Base-by-base conservation (phyloP, 257 asterid species). In the Ilex asprella region DNA sequence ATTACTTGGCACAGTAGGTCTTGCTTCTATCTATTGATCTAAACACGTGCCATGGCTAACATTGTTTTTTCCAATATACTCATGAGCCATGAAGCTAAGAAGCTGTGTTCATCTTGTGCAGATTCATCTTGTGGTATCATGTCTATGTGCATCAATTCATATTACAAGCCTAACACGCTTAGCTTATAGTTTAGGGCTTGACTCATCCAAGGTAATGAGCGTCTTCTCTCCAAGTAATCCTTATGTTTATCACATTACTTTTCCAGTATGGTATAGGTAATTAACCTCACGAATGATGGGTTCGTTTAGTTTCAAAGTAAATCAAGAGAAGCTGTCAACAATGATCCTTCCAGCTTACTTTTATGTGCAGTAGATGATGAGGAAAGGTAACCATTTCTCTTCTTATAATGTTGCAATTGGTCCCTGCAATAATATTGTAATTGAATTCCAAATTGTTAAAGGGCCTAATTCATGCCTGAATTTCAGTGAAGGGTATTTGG, bases 101-200 rank as follows among this genome's bases (percentile, higher is more conserved):
- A 62, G 56, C 60, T 65, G 62, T 31, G 62, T 58, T 55, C 29
- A 62, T 64, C 60, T 70, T 66, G 11, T 74, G 80, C 95, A 93
- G 99, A 89, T 93, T 77, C 99, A 93, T 78, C 99, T 97, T 32
- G 99, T 93, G 73, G 84, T 93, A 80, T 89, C 96, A 32, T 95
- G 99, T 53, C 86, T 93, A 55, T 93, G 97, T 67, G 96, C 95
- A 59, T 82, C 96, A 63, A 87, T 93, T 82, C 88, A 93, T 79
- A 97, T 97, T 60, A 93, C 99, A 60, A 89, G 94, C 71, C 96
- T 96, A 56, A 77, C 99, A 63, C 97, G 87, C 74, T 81, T 93
- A 84, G 99, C 99, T 76, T 97, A 89, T 62, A 89, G 99, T 85
- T 80, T 89, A 71, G 99, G 97, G 51, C 94, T 93, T 46, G 99